These are phyloP conservation scores for Vitellaria paradoxa DNA, from an alignment of 179 eudicot genomes.

Conservation along the genomic window DNA sequence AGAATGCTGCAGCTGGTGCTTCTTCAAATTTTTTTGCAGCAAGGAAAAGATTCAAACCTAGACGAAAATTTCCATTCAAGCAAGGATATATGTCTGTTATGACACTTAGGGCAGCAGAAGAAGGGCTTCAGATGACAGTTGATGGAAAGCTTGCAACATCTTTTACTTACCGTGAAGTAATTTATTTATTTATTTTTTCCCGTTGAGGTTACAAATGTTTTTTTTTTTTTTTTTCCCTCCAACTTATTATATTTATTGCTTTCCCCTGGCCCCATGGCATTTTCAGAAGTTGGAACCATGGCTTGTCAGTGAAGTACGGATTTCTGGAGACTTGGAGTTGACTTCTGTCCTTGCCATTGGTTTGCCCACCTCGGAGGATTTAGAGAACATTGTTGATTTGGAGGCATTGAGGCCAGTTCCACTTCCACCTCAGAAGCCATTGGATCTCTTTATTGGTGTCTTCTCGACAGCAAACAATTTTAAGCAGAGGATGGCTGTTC, in stretches of 20 bases:
- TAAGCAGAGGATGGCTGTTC: constrained; percentile 80
- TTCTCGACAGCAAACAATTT: constrained; percentile 86
- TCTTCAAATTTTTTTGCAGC: constrained; percentile 32
- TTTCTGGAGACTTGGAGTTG: constrained; percentile 66
- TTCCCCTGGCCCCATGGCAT: constrained; percentile 4
- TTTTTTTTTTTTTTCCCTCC: neutral
- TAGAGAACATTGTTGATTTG: constrained; percentile 60
- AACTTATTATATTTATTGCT: neutral
- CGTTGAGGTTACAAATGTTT: neutral
- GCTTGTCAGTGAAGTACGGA: constrained; percentile 69
- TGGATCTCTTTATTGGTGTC: constrained; percentile 69
- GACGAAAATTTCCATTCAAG: constrained; percentile 63
- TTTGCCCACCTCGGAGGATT: constrained; percentile 77
- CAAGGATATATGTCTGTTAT: constrained; percentile 71
- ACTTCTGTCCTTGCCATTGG: constrained; percentile 72
- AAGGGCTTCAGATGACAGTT: constrained; percentile 85
- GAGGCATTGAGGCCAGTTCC: constrained; percentile 60
- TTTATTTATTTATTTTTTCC: neutral
- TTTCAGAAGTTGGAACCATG: constrained; percentile 77
- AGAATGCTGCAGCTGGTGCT: constrained; percentile 19
- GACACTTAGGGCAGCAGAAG: constrained; percentile 73
- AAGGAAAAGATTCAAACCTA: constrained; percentile 37
- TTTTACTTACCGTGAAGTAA: constrained; percentile 78
- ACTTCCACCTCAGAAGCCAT: constrained; percentile 32
- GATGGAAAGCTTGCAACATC: constrained; percentile 82